A percentile compares a stretch with the other conserved stretches of the same genome.
Conservation (phyloP, 345 rosid genomes). For the Hevea brasiliensis region DNA sequence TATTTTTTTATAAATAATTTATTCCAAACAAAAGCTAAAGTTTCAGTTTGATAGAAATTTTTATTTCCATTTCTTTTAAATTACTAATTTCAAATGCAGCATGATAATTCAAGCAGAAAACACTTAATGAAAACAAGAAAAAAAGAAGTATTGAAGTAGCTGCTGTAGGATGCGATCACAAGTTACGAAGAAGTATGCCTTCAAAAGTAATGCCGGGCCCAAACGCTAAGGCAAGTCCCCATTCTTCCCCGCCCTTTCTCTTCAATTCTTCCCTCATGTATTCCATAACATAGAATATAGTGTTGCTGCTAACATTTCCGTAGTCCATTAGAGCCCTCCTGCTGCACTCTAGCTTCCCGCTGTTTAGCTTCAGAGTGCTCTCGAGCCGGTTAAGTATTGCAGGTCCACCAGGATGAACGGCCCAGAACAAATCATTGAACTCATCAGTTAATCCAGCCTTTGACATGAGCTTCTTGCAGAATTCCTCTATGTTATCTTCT, state of each 20-base stretch:
- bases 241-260: slow-evolving; percentile 56
- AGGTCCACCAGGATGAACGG: slow-evolving; percentile 94
- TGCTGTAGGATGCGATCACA: slow-evolving; percentile 29
- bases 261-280: slow-evolving; percentile 77
- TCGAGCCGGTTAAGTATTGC: slow-evolving; percentile 86
- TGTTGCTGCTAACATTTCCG: slow-evolving; percentile 91
- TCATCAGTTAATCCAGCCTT: slow-evolving; percentile 42
- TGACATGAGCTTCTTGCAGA: slow-evolving; percentile 68
- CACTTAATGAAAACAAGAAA: too few species aligned
- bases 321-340: slow-evolving; percentile 80
- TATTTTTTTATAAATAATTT: too few species aligned
- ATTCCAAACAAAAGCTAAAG: too few species aligned
- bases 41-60: too few species aligned
- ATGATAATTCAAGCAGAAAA: too few species aligned
- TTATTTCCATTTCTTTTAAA: too few species aligned
- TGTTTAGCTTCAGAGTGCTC: slow-evolving; percentile 45
- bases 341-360: slow-evolving; percentile 68
- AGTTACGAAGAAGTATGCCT: slow-evolving; percentile 88
- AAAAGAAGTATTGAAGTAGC: too few species aligned
- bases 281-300: slow-evolving; percentile 84
- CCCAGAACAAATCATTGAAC: slow-evolving; percentile 86
- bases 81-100: too few species aligned
- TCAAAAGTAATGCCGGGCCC: slow-evolving; percentile 98
- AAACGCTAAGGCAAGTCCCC: slow-evolving; percentile 89
- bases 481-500: slow-evolving; percentile 79